A percentile compares a stretch with the other conserved stretches of the same genome.
Conservation (phyloP, 2,329 filamentous ascomycete species). For the Dactylonectria macrodidyma region DNA sequence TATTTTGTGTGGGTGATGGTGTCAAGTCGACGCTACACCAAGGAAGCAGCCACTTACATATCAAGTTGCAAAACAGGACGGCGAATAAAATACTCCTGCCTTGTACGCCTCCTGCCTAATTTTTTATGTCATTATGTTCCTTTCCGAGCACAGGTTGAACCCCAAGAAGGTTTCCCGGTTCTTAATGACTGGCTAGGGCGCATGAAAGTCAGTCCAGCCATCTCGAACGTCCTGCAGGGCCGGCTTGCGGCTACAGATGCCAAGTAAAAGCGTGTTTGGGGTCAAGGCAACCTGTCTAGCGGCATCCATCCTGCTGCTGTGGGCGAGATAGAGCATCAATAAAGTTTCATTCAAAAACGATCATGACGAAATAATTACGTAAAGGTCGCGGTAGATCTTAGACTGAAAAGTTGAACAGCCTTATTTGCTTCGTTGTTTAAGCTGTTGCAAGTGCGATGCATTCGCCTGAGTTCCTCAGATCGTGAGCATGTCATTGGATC, state of each 20-base stretch:
- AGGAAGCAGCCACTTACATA: neutral
- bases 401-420: constrained; percentile 4
- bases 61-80: neutral
- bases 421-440: constrained; percentile 2
- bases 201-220: neutral
- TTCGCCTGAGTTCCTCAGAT: constrained; percentile 5
- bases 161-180: neutral
- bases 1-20: constrained; percentile 3
- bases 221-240: neutral
- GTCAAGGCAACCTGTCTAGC: constrained; percentile 2
- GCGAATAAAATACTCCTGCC: neutral
- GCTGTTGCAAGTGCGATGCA: constrained; percentile 1
- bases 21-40: neutral
- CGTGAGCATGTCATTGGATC: neutral
- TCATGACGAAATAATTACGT: neutral
- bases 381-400: neutral
- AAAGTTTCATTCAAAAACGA: neutral
- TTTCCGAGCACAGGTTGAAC: constrained; percentile 1
- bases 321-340: neutral
- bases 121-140: neutral
- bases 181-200: neutral
- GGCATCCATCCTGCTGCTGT: neutral
- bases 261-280: neutral
- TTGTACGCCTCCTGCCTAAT: constrained; percentile 1
- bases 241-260: neutral